These are phyloP conservation scores for Pseudocercospora macadamiae DNA, from an alignment of 2,329 filamentous ascomycete species.

Conservation along the genomic window DNA sequence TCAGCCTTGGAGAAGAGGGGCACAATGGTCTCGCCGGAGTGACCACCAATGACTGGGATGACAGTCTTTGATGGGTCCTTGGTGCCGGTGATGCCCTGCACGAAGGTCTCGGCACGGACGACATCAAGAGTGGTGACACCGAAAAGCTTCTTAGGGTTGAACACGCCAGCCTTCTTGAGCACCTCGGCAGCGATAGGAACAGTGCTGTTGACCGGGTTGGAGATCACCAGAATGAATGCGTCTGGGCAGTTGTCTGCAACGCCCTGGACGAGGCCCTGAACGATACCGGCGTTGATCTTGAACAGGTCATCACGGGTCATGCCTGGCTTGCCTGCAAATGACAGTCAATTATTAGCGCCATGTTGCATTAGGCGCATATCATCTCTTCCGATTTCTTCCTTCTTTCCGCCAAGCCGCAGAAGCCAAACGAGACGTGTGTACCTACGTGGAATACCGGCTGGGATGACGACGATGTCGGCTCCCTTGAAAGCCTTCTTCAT, in stretches of 20 bases:
- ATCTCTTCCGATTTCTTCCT: conserved; percentile 17
- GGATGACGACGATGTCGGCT: conserved; percentile 95
- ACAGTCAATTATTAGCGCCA: conserved; percentile 12
- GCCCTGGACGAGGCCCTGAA: conserved; percentile 88
- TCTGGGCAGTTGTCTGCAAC: conserved; percentile 88
- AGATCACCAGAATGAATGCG: conserved; percentile 94
- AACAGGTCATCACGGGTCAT: conserved; percentile 99
- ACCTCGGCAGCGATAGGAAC: conserved; percentile 97
- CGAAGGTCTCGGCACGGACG: conserved; percentile 96
- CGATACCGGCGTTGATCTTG: conserved; percentile 99
- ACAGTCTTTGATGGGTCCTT: conserved; percentile 79
- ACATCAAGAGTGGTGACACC: conserved; percentile 99
- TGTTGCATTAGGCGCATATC: conserved; percentile 16
- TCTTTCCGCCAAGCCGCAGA: conserved; percentile 8
- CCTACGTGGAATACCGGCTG: conserved; percentile 92
- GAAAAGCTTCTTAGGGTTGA: conserved; percentile 94
- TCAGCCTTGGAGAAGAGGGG: conserved; percentile 92
- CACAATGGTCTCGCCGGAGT: conserved; percentile 98
- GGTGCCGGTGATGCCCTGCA: conserved; percentile 80
- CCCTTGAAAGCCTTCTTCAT: conserved; percentile 87
- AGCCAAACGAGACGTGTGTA: conserved; percentile 12
- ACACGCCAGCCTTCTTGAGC: conserved; percentile 88
- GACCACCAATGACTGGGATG: conserved; percentile 92
- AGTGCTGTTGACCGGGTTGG: conserved; percentile 99
- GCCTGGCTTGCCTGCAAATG: conserved; percentile 81